Evolutionary conservation across 2,329 filamentous ascomycete species (phyloP).

Genomic region (Aspergillus udagawae): DNA sequence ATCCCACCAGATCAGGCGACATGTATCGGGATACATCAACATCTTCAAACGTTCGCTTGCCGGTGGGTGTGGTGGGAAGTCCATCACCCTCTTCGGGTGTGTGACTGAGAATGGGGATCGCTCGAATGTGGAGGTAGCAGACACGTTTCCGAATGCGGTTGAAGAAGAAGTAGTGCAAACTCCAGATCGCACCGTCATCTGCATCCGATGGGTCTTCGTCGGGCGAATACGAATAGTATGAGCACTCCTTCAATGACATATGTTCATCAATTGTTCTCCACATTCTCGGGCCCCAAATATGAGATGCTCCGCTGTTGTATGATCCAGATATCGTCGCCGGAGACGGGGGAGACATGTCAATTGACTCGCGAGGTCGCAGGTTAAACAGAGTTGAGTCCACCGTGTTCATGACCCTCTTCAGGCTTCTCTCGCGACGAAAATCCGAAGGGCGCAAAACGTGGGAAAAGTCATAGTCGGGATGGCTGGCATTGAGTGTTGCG

Average conservation of each 20-base stretch:
- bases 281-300: conserved; percentile 81
- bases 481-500: conserved; percentile 90
- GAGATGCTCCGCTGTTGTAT: conserved; percentile 49
- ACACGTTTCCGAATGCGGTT: conserved; percentile 89
- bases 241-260: conserved; percentile 86
- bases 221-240: conserved; percentile 83
- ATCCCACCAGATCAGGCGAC: conserved; percentile 53
- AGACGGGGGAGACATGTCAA: conserved; percentile 38
- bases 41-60: conserved; percentile 47
- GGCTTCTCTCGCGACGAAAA: conserved; percentile 77
- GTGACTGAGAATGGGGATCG: conserved; percentile 69
- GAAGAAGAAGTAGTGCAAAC: conserved; percentile 95
- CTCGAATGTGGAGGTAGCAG: conserved; percentile 87
- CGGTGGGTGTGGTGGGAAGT: conserved; percentile 38
- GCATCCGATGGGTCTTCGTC: conserved; percentile 89
- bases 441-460: conserved; percentile 84
- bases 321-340: conserved; percentile 43
- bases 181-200: conserved; percentile 92
- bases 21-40: conserved; percentile 32
- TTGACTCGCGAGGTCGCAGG: conserved; percentile 62
- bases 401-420: conserved; percentile 78
- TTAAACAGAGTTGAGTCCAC: conserved; percentile 86
- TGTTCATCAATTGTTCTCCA: conserved; percentile 92
- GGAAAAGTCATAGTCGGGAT: conserved; percentile 96
- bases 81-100: conserved; percentile 51